Evolutionary conservation across 148 eudicot genomes (phyloP).

Genomic region (Rhododendron ferrugineum): DNA sequence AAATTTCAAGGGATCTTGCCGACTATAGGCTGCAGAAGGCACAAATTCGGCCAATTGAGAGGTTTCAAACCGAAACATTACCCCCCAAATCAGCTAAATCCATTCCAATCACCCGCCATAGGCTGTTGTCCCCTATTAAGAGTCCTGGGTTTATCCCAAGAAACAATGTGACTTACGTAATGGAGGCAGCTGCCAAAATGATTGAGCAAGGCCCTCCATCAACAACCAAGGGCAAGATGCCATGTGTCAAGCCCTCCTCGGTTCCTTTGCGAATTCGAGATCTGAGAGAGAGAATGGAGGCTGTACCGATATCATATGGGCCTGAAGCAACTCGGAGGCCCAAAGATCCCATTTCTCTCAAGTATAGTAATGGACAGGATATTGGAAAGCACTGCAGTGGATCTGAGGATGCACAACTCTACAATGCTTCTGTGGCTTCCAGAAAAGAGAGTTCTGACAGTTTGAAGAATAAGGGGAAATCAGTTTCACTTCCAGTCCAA

Average conservation of each 20-base stretch:
- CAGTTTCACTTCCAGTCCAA: conserved; percentile 34
- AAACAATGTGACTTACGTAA: conserved; percentile 63
- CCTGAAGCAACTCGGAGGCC: conserved; percentile 40
- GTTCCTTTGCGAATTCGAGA: conserved; percentile 64
- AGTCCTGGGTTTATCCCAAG: conserved; percentile 79
- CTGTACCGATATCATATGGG: conserved; percentile 41
- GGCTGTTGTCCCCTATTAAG: conserved; percentile 82
- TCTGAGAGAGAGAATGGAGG: conserved; percentile 60
- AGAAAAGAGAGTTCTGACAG: conserved; percentile 34
- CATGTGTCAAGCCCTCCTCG: conserved; percentile 58
- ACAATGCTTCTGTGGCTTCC: conserved; percentile 35
- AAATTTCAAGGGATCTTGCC: conserved; percentile 39
- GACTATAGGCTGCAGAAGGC: conserved; percentile 42
- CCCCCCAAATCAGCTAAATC: conserved; percentile 89
- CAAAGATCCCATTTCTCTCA: conserved; percentile 31
- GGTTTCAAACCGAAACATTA: conserved; percentile 77
- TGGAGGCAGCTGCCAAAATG: conserved; percentile 85
- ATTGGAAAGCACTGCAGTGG: conserved; percentile 31
- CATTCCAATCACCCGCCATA: conserved; percentile 64
- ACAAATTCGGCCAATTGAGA: conserved; percentile 61
- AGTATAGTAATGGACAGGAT: conserved; percentile 30
- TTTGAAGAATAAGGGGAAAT: conserved; percentile 53
- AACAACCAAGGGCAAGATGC: conserved; percentile 30
- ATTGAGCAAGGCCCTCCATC: conserved; percentile 61
- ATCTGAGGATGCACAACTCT: conserved; percentile 27